These are phyloP conservation scores for Boletus vinaceobasis DNA, from an alignment of 768 basidiomycete genomes.

Conservation along the genomic window DNA sequence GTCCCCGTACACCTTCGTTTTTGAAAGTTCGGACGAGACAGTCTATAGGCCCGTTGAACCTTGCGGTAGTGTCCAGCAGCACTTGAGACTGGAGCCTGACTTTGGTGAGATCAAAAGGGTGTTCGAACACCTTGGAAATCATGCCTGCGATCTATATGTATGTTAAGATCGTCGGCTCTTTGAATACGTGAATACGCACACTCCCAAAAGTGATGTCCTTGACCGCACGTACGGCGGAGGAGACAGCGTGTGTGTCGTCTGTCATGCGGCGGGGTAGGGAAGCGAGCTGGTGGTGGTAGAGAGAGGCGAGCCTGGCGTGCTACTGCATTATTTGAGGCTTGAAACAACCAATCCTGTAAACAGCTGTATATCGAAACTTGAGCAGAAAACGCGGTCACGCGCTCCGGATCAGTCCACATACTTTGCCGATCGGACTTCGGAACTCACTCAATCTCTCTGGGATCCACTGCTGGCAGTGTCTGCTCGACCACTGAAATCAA, in stretches of 20 bases:
- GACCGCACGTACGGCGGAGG: conserved; percentile 21
- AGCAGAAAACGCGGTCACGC: conserved; percentile 16
- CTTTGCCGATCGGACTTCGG: conserved; percentile 9
- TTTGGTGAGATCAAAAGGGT: conserved; percentile 94
- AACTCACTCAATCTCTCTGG: not conserved
- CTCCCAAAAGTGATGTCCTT: conserved; percentile 60
- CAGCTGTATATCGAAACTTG: conserved; percentile 14
- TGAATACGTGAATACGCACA: conserved; percentile 34
- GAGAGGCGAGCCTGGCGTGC: conserved; percentile 6
- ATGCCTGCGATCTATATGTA: conserved; percentile 72
- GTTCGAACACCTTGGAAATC: conserved; percentile 81
- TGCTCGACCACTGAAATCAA: not conserved
- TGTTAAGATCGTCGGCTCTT: not conserved
- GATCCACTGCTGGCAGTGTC: too few relatives aligned
- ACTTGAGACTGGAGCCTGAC: conserved; percentile 92
- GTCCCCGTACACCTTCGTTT: conserved; percentile 77
- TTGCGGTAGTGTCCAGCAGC: conserved; percentile 60
- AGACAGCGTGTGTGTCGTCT: conserved; percentile 15
- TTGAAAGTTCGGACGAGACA: conserved; percentile 79
- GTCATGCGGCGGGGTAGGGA: conserved; percentile 13
- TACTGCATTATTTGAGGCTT: conserved; percentile 25
- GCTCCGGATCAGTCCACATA: not conserved
- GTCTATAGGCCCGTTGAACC: conserved; percentile 85
- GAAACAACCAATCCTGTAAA: conserved; percentile 24
- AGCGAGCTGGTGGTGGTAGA: not conserved